Base-by-base conservation (phyloP, 2,329 filamentous ascomycete genomes). In the Chrysosporium keratinophilum region DNA sequence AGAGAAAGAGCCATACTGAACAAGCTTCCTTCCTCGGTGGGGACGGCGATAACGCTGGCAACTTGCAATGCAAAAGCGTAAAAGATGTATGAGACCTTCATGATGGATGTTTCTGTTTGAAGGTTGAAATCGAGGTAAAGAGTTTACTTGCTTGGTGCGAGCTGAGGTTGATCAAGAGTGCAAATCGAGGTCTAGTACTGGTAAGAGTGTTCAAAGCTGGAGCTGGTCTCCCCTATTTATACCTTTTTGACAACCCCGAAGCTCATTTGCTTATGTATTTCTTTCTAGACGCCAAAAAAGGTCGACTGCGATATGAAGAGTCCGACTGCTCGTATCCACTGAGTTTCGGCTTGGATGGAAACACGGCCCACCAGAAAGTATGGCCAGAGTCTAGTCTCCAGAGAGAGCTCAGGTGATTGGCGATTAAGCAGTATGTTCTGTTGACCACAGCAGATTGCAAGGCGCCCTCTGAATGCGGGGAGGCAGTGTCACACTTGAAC, bases 1-100 rank as follows among this genome's bases (percentile, higher is more conserved):
- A 23, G 19, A 11, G 10, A 17, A 35, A 14, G 28, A 35, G 14
- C 11, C 34, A 31, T 46, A 46, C 50, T 40, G 20, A 52, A 35
- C 2, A 17, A 12, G 39, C 11, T 14, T 9, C 20, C 20, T 7
- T 15, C 14, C 42, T 52, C 50, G 17, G 33, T 41, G 1, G 50
- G 50, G 19, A 23, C 33, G 2, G 50, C 50, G 41, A 46, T 28
- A 40, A 52, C 23, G 33, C 50, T 46, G 34, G 34, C 43, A 42
- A 52, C 33, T 40, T 52, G 41, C 34, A 52, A 41, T 17, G 33
- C 50, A 42, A 52, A 31, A 33, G 34, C 42, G 42, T 17, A 46
- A 12, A 52, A 33, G 42, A 52, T 46, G n/a, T 45, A 52, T 19
- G 50, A 46, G 33, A 33, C 34, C 42, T 52, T 52, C 50, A 52